phyloP scores from a whole-genome alignment of 2,329 filamentous ascomycete genomes.

The Microthyrium microscopicum region DNA sequence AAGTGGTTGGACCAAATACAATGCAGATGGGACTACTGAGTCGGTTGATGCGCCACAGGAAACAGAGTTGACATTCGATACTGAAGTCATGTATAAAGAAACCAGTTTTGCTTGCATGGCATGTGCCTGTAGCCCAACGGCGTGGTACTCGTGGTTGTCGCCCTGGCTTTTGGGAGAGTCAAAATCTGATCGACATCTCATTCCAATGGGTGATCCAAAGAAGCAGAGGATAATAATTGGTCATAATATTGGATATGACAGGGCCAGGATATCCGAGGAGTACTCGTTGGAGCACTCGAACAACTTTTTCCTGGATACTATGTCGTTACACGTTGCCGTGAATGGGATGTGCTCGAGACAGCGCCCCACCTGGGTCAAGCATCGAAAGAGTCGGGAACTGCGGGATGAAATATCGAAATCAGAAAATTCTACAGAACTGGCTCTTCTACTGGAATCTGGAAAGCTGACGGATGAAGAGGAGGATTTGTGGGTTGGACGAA shows the following conservation, averaged over 20 bases:
- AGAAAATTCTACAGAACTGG: conserved; percentile 53
- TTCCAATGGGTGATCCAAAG: conserved; percentile 66
- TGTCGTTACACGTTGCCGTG: conserved; percentile 93
- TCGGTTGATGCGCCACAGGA: conserved; percentile 62
- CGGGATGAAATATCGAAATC: conserved; percentile 62
- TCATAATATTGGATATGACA: conserved; percentile 91
- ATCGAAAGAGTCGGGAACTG: conserved; percentile 76
- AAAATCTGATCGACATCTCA: conserved; percentile 58
- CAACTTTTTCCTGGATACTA: conserved; percentile 86
- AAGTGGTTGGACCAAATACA: conserved; percentile 94
- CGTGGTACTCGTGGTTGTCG: conserved; percentile 96
- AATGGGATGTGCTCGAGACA: conserved; percentile 99
- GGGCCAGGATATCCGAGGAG: conserved; percentile 75
- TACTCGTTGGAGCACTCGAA: conserved; percentile 69
- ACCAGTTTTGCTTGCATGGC: conserved; percentile 92
- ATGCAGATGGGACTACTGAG: conserved; percentile 55
- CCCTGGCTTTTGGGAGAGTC: conserved; percentile 85
- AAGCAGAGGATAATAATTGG: conserved; percentile 68
- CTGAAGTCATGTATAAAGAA: conserved; percentile 91
- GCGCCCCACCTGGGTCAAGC: conserved; percentile 91
- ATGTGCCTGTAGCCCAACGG: conserved; percentile 71
- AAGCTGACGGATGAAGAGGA: conserved; percentile 63
- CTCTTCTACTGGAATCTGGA: conserved; percentile 47
- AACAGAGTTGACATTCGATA: conserved; percentile 77
- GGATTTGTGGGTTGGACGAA: conserved; percentile 87